These are phyloP conservation scores for Codiaeum variegatum DNA, from an alignment of 441 rosid species.

Conservation along the genomic window DNA sequence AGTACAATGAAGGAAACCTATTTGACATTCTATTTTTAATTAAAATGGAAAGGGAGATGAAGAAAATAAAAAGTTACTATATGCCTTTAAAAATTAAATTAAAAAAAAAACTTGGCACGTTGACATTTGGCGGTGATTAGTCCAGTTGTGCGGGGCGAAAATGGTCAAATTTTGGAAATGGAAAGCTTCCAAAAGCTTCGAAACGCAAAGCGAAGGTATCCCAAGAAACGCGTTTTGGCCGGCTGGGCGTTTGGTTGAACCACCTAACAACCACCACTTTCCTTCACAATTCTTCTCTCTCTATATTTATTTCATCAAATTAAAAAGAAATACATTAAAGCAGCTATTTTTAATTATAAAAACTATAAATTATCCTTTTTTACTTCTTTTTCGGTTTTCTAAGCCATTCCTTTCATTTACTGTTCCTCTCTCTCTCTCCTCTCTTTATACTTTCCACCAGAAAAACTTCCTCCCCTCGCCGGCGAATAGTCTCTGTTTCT, in stretches of 20 bases:
- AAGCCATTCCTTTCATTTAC: slow-evolving; percentile 36
- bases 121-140: slow-evolving; percentile 3
- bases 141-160: slow-evolving; percentile 6
- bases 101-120: background rate
- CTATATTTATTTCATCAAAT: slow-evolving; percentile 22
- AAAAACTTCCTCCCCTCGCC: slow-evolving; percentile 36
- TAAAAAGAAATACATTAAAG: slow-evolving; percentile 20
- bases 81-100: too few species aligned
- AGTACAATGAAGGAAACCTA: too few species aligned
- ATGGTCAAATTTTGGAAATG: slow-evolving; percentile 17
- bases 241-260: slow-evolving; percentile 93
- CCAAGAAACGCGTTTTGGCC: slow-evolving; percentile 69
- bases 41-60: too few species aligned
- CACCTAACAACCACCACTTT: slow-evolving; percentile 88
- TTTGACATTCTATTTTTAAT: too few species aligned
- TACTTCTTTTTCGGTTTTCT: slow-evolving; percentile 56
- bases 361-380: slow-evolving; percentile 55
- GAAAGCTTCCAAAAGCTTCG: slow-evolving; percentile 19
- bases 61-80: too few species aligned
- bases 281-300: slow-evolving; percentile 38
- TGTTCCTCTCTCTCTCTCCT: slow-evolving; percentile 19
- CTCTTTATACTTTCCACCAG: slow-evolving; percentile 42
- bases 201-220: slow-evolving; percentile 30
- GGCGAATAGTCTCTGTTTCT: slow-evolving; percentile 11
- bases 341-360: slow-evolving; percentile 44